Conservation (phyloP, 768 basidiomycete genomes). For the Suillus cothurnatus region DNA sequence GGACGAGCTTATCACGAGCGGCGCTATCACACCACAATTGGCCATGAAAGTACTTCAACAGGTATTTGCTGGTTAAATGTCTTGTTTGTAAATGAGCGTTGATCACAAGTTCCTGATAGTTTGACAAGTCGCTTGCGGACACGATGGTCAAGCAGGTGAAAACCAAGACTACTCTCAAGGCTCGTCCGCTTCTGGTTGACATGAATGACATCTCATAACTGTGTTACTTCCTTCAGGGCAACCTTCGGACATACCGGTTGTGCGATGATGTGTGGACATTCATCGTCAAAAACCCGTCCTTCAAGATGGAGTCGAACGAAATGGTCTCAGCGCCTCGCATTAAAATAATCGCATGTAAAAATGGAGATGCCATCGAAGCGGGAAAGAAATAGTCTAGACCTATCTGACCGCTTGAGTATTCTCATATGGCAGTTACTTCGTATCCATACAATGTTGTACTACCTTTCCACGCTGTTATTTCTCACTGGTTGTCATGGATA, state of each 20-base stretch:
- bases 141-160: slow-evolving; percentile 94
- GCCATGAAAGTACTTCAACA: slow-evolving; percentile 99
- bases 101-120: slow-evolving; percentile 48
- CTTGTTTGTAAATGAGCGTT: slow-evolving; percentile 2
- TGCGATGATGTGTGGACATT: slow-evolving; percentile 99
- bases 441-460: slow-evolving; percentile 33
- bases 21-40: slow-evolving; percentile 94
- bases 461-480: slow-evolving; percentile 12
- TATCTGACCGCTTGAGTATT: neutral
- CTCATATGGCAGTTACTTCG: slow-evolving; percentile 10
- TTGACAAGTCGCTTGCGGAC: slow-evolving; percentile 94
- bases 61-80: slow-evolving; percentile 47
- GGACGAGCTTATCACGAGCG: slow-evolving; percentile 96
- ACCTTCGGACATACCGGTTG: slow-evolving; percentile 87
- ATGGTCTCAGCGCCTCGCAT: slow-evolving; percentile 74
- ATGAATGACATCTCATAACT: slow-evolving; percentile 4
- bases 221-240: slow-evolving; percentile 55
- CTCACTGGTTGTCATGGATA: slow-evolving; percentile 1
- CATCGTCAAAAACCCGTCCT: slow-evolving; percentile 87
- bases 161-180: slow-evolving; percentile 92
- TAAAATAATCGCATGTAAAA: slow-evolving; percentile 99
- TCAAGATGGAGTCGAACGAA: slow-evolving; percentile 95
- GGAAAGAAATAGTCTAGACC: slow-evolving; percentile 57
- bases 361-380: slow-evolving; percentile 83
- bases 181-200: slow-evolving; percentile 32